Base-by-base conservation (phyloP, 78 protist genomes). In the Emiliania huxleyi region DNA sequence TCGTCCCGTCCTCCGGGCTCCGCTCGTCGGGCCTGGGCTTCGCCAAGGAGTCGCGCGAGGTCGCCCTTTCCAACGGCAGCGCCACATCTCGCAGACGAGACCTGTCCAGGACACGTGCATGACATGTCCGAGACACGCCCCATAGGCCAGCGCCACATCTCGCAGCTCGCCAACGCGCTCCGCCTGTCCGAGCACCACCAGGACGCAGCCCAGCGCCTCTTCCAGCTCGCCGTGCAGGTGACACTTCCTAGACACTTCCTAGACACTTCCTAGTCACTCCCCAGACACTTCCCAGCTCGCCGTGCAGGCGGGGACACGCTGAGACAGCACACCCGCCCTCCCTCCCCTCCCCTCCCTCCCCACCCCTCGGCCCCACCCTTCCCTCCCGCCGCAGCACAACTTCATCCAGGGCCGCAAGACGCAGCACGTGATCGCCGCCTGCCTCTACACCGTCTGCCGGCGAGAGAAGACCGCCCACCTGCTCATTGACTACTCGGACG, bases 401-500 rank as follows among this genome's bases (percentile, higher is more conserved):
- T 96, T 96, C 81, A 94, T 85, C 52, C 94, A 83, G 89, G 96
- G 96, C n/a, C 49, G 96, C 26, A 3, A 38, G 12, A 69, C 92
- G 77, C 93, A 93, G 55, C 29, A 84, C 25, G 98, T 98, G 35
- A 92, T 91, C 35, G 99, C 98, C 15, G 90, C 97, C 21, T 97
- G 98, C 93, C 91, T 98, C 21, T 98, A 98, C 85, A 79, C 95
- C 42, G 96, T 96, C 26, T 98, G 99, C 84, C 95, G 88, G 37
- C 49, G 48, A 1, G 88, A 40, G 69, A 77, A 45, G 83, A 93
- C 91, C n/a, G 44, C 95, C 3, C 87, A 96, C 91, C 77, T 98
- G 81, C 93, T 98, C 23, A 95, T 98, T 42, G 99, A 98, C 90
- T 97, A 97, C 44, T 69, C 98, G 15, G 98, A 97, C 55, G 91